phyloP scores from a whole-genome alignment of 148 eudicot species.

The Heliosperma pusillum region DNA sequence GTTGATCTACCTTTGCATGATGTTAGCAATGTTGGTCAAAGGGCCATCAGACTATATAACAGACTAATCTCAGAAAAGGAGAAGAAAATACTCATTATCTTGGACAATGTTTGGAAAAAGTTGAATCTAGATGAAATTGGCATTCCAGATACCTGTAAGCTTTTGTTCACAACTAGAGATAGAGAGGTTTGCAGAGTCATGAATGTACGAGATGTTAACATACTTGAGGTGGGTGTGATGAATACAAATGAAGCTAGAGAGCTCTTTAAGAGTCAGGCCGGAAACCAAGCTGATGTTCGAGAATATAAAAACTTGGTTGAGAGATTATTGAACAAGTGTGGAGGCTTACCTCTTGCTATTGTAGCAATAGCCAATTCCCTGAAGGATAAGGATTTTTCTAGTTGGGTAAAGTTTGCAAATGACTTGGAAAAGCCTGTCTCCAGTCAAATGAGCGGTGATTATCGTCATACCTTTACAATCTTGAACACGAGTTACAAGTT shows the following conservation, averaged over 20 bases:
- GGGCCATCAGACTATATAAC: not conserved
- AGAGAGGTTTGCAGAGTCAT: not conserved
- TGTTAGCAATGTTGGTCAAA: not conserved
- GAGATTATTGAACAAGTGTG: not conserved
- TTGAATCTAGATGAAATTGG: not conserved
- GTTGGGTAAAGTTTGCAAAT: not conserved
- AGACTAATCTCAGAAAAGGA: not conserved
- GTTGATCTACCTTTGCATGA: not conserved
- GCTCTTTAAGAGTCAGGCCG: not conserved
- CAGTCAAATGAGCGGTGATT: too few relatives aligned
- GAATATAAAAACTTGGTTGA: not conserved
- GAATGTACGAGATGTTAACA: not conserved
- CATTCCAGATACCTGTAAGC: not conserved
- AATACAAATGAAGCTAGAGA: not conserved
- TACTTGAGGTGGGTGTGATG: not conserved
- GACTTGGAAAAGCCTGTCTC: not conserved
- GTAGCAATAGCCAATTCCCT: not conserved
- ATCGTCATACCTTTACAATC: not conserved
- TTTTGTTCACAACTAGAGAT: not conserved
- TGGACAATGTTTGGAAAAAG: constrained; percentile 1
- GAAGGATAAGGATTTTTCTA: not conserved
- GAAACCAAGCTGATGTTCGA: not conserved
- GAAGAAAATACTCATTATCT: not conserved
- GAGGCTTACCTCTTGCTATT: too few relatives aligned
- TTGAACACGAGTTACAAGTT: not conserved